A percentile compares a stretch with the other conserved stretches of the same genome.
These are phyloP conservation scores for Chaetomiaceae sp. DNA, from an alignment of 2,329 filamentous ascomycete species.

Conservation along the genomic window DNA sequence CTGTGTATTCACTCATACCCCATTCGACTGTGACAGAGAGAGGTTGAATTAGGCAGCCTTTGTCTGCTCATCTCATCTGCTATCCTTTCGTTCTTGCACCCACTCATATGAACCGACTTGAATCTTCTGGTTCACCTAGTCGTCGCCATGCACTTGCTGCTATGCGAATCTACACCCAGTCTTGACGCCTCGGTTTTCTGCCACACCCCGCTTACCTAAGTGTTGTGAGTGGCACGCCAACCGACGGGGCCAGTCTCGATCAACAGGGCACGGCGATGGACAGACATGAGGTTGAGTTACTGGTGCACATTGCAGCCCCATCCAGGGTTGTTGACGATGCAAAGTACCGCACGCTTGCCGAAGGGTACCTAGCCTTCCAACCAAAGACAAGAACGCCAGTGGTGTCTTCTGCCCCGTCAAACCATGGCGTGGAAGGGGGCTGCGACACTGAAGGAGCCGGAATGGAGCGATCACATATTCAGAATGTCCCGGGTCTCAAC, in stretches of 20 bases:
- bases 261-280: constrained; percentile 14
- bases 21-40: not conserved
- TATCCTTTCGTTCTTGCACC: not conserved
- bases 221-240: no score
- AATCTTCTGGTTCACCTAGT: not conserved
- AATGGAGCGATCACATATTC: not conserved
- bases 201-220: no score
- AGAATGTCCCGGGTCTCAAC: no score
- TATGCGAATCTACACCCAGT: no score
- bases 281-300: constrained; percentile 42
- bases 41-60: constrained; percentile 5
- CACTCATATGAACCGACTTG: no score
- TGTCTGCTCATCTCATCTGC: not conserved
- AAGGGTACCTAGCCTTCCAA: constrained; percentile 45
- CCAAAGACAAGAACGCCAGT: constrained; percentile 23
- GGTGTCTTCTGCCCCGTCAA: not conserved
- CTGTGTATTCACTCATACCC: not conserved
- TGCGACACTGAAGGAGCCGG: no score
- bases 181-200: no score
- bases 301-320: constrained; percentile 50
- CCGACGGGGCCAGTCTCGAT: not conserved
- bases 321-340: constrained; percentile 43
- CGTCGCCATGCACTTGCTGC: not conserved
- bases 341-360: constrained; percentile 43
- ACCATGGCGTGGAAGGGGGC: not conserved